A percentile compares a stretch with the other conserved stretches of the same genome.
Evolutionary conservation across 2,329 filamentous ascomycete genomes (phyloP).

Genomic region (Fusarium staphyleae): DNA sequence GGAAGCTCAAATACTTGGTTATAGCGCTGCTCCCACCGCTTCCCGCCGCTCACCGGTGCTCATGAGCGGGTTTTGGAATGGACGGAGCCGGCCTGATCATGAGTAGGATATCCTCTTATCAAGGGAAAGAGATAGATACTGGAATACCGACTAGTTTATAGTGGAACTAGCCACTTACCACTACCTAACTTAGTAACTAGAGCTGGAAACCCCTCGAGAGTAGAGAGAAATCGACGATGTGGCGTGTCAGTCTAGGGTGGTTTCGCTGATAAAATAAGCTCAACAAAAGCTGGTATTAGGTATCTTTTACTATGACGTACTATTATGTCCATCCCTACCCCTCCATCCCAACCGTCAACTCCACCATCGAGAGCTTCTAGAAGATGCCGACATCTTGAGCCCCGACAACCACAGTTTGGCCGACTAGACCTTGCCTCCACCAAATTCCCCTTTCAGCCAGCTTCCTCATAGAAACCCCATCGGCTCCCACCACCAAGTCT

Average conservation of each 20-base stretch:
- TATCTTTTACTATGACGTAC: not conserved
- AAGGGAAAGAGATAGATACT: too few relatives aligned
- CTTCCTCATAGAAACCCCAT: not conserved
- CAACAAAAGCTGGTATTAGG: not conserved
- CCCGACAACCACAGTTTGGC: conserved; percentile 7
- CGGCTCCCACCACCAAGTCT: not conserved
- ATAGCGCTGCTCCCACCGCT: not conserved
- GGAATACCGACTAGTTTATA: not conserved
- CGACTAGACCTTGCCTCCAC: not conserved
- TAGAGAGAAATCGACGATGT: too few relatives aligned
- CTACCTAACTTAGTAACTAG: not conserved
- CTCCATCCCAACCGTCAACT: conserved; percentile 29
- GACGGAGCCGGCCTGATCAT: conserved; percentile 16
- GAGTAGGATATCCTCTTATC: not conserved
- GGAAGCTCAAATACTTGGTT: not conserved
- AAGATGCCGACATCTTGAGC: conserved; percentile 35
- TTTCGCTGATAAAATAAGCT: conserved; percentile 16
- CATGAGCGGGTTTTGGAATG: not conserved
- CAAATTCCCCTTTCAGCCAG: not conserved
- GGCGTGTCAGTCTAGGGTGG: conserved; percentile 14
- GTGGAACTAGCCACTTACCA: not conserved
- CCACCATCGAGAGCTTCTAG: conserved; percentile 40
- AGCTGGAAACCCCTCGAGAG: not conserved
- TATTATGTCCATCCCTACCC: conserved; percentile 28
- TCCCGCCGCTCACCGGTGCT: conserved; percentile 16